Conservation (phyloP, 495 filamentous ascomycete species). For the Penicillium argentinense region DNA sequence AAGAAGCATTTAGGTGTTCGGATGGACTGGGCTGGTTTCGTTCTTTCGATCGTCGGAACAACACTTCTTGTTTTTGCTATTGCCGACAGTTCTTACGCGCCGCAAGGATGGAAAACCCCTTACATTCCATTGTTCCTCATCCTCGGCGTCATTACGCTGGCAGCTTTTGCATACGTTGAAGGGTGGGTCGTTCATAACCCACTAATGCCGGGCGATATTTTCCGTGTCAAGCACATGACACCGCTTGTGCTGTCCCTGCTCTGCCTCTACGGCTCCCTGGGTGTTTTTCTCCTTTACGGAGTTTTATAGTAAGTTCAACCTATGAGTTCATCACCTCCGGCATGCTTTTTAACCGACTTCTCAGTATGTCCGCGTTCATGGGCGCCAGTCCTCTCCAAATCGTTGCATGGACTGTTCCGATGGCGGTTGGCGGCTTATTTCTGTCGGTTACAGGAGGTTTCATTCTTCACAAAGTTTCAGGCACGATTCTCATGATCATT, state of each 20-base stretch:
- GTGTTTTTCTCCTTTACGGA: slow-evolving; percentile 75
- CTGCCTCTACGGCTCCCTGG: slow-evolving; percentile 73
- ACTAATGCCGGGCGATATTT: slow-evolving; percentile 72
- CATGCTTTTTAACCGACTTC: slow-evolving; percentile 9
- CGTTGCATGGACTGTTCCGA: slow-evolving; percentile 76
- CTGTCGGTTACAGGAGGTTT: slow-evolving; percentile 71
- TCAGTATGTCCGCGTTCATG: slow-evolving; percentile 68
- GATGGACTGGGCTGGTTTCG: slow-evolving; percentile 72
- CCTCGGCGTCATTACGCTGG: slow-evolving; percentile 56
- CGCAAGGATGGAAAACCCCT: slow-evolving; percentile 68
- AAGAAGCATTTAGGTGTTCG: slow-evolving; percentile 43
- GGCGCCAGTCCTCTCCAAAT: slow-evolving; percentile 64
- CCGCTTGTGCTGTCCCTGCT: slow-evolving; percentile 67
- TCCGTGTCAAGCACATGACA: slow-evolving; percentile 70
- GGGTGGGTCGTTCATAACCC: slow-evolving; percentile 72
- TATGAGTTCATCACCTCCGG: not conserved
- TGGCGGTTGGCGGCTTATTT: slow-evolving; percentile 72
- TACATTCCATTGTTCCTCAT: slow-evolving; percentile 53
- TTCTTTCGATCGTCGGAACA: slow-evolving; percentile 63
- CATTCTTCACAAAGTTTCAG: slow-evolving; percentile 72
- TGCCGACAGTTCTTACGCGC: slow-evolving; percentile 70
- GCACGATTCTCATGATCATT: slow-evolving; percentile 67
- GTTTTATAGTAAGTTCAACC: slow-evolving; percentile 69
- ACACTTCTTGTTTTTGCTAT: slow-evolving; percentile 77
- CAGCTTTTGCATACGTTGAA: slow-evolving; percentile 67